Base-by-base conservation (phyloP, 208 protist species). In the Crithidia sp. region DNA sequence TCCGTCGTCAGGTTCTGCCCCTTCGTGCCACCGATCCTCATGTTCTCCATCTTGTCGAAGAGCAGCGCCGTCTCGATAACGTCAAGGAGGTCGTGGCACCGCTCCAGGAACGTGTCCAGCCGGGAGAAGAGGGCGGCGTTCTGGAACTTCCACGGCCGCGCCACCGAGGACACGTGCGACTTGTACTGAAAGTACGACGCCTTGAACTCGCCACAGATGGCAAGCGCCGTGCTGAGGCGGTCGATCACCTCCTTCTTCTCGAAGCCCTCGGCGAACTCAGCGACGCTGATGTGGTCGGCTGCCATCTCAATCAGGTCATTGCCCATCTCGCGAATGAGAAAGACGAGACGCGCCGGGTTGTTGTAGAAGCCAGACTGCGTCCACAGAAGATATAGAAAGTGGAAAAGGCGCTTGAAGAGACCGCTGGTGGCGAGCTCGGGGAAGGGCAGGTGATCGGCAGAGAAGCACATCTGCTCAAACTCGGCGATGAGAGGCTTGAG, bases 1-100 rank as follows among this genome's bases (percentile, higher is more conserved):
- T 97, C 87, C 57, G 64, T 70, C 2, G 92, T 98, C 57, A 98
- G 83, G 7, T 83, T 61, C 73, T 93, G 85, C n/a, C 96, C 98
- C 62, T 98, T 97, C 4, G 96, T 96, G 47, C 97, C 97, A 40
- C 98, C 98, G 70, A 99, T 96, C 68, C 97, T 93, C 79, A 98
- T 95, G 65, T 87, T 97, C 67, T 99, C 96, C 84, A 99, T 97
- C 84, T 98, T 98, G 76, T 95, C 87, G 85, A 99, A 99, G 41
- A 98, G 79, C 9, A 97, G 82, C n/a, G 95, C 91, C 2, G 93
- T 98, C 80, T 98, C 94, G 64, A 97, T 86, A 17, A 98, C 80
- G 72, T 99, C 97, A 54, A 99, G 84, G 13, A 99, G 74, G 81
- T 99, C 97, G 86, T 98, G 94, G 82, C 94, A 98, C 58, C 98